Conservation (phyloP, 768 basidiomycete genomes). For the Leccinum uliginosum region DNA sequence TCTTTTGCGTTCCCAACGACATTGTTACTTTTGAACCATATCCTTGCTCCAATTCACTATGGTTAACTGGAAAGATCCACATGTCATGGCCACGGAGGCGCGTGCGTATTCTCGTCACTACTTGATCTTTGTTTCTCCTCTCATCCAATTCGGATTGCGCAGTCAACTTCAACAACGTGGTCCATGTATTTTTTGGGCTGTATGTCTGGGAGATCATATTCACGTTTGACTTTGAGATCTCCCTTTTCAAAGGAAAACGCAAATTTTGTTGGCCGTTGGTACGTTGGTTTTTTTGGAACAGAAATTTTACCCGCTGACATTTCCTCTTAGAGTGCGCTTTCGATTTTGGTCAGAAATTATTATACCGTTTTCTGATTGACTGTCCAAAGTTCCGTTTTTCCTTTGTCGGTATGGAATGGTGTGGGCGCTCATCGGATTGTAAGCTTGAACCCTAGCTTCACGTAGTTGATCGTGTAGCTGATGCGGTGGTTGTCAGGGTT, state of each 20-base stretch:
- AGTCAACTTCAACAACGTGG: constrained; percentile 58
- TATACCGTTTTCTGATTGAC: constrained; percentile 4
- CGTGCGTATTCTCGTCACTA: constrained; percentile 14
- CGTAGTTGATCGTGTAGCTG: background rate
- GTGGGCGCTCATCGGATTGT: constrained; percentile 63
- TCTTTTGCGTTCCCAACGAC: constrained; percentile 4
- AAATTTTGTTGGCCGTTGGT: constrained; percentile 69
- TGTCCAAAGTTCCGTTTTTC: constrained; percentile 54
- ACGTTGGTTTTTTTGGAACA: constrained; percentile 22
- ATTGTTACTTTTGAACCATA: constrained; percentile 6
- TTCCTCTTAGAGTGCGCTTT: constrained; percentile 12
- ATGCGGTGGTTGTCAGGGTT: constrained; percentile 37
- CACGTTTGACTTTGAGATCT: constrained; percentile 66
- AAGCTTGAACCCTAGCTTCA: constrained; percentile 12
- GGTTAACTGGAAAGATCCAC: constrained; percentile 25
- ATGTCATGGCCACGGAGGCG: constrained; percentile 19
- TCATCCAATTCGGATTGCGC: constrained; percentile 1
- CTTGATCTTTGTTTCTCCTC: background rate
- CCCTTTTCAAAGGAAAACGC: constrained; percentile 52
- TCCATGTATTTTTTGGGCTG: constrained; percentile 61
- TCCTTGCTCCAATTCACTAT: constrained; percentile 17
- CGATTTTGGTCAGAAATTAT: background rate
- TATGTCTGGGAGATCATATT: constrained; percentile 65
- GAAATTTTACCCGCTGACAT: constrained; percentile 1
- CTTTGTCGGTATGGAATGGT: constrained; percentile 70